These are phyloP conservation scores for Pinus taeda DNA, from an alignment of 75 land plant genomes.

Conservation along the genomic window DNA sequence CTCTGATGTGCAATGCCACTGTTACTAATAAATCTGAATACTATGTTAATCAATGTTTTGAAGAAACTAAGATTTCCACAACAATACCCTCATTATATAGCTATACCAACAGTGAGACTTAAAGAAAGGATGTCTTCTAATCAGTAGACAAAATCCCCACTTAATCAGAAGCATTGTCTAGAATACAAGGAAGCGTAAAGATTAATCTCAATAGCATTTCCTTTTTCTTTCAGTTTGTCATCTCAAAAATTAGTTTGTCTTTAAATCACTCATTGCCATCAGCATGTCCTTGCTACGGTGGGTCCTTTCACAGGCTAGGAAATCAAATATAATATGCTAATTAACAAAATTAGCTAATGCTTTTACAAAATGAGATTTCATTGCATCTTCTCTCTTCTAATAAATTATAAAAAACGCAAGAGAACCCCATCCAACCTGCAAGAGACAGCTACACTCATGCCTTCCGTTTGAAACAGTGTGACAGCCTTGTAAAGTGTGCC, in stretches of 20 bases:
- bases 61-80: neutral
- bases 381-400: neutral
- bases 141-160: neutral
- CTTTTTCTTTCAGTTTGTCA: too few relatives aligned
- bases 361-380: neutral
- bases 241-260: too few relatives aligned
- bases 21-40: neutral
- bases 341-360: neutral
- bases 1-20: neutral
- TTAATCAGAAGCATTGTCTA: neutral
- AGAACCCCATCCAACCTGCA: conserved; percentile 47
- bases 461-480: conserved; percentile 36
- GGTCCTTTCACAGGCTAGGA: neutral
- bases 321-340: neutral
- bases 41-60: neutral
- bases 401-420: neutral
- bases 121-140: neutral
- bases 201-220: neutral
- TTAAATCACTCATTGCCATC: too few relatives aligned
- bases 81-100: neutral
- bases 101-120: neutral
- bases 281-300: too few relatives aligned
- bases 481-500: conserved; percentile 50
- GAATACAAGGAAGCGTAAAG: neutral
- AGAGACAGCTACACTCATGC: conserved; percentile 50